Conservation (phyloP, 371 early-diverging fungal species). For the Mortierella sp. region DNA sequence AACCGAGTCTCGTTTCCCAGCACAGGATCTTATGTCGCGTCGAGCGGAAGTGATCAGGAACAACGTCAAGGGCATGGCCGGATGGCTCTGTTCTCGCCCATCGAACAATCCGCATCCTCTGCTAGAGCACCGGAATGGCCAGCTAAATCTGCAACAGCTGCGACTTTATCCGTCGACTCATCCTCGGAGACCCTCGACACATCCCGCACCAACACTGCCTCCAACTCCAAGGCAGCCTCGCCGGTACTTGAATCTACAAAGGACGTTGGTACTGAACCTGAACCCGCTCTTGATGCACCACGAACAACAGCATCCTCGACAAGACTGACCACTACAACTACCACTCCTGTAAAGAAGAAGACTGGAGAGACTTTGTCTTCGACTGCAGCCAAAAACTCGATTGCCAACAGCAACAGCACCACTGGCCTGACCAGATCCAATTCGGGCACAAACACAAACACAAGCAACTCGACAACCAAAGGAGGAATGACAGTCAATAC, state of each 20-base stretch:
- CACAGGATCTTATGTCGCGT: conserved; percentile 49
- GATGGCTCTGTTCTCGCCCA: not conserved
- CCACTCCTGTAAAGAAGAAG: conserved; percentile 12
- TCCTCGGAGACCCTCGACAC: not conserved
- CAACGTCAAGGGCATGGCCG: conserved; percentile 7
- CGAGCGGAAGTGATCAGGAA: conserved; percentile 42
- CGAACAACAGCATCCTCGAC: not conserved
- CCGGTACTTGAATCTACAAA: conserved; percentile 12
- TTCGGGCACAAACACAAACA: not conserved
- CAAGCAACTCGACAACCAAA: not conserved
- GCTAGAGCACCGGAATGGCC: conserved; percentile 14
- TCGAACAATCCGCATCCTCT: not conserved
- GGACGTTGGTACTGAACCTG: not conserved
- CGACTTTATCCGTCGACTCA: not conserved
- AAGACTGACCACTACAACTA: not conserved
- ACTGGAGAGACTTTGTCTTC: not conserved
- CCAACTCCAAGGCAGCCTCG: conserved; percentile 30
- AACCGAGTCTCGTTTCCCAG: conserved; percentile 54
- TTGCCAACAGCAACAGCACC: not conserved
- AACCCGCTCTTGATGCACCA: not conserved
- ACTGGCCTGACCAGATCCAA: not conserved
- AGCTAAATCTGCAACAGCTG: not conserved
- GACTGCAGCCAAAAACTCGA: not conserved
- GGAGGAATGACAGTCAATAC: conserved; percentile 31
- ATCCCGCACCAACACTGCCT: conserved; percentile 21